These are phyloP conservation scores for Leccinum solheimii DNA, from an alignment of 1,284 basidiomycete genomes.

Conservation along the genomic window DNA sequence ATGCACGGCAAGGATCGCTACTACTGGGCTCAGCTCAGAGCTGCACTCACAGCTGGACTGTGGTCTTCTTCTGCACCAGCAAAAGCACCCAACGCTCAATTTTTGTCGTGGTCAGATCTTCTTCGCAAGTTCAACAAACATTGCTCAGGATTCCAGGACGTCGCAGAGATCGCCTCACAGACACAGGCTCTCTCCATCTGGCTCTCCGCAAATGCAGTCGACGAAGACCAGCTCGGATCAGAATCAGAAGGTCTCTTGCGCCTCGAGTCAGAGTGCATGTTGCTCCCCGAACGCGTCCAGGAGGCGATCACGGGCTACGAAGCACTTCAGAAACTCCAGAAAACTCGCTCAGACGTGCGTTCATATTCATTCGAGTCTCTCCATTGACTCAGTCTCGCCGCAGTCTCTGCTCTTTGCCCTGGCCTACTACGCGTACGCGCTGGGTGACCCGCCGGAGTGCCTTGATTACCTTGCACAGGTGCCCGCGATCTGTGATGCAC, in stretches of 20 bases:
- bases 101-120: conserved; percentile 76
- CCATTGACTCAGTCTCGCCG: conserved; percentile 7
- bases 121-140: conserved; percentile 90
- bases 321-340: conserved; percentile 48
- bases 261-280: conserved; percentile 54
- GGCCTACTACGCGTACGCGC: conserved; percentile 77
- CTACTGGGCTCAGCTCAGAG: conserved; percentile 72
- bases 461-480: conserved; percentile 58
- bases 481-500: conserved; percentile 51
- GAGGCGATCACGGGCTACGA: conserved; percentile 56
- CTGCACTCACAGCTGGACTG: conserved; percentile 64
- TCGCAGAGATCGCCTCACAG: conserved; percentile 67
- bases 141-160: conserved; percentile 57
- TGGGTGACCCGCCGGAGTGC: conserved; percentile 65
- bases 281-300: conserved; percentile 53
- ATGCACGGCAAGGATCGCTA: conserved; percentile 57
- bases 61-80: conserved; percentile 66
- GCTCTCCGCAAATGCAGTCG: conserved; percentile 44
- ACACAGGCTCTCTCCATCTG: conserved; percentile 65
- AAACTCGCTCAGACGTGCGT: conserved; percentile 63
- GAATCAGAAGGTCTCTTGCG: conserved; percentile 42
- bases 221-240: conserved; percentile 42
- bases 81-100: conserved; percentile 55
- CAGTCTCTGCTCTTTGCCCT: conserved; percentile 63
- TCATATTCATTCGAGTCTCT: not conserved